These are phyloP conservation scores for Chlorella sp. DNA, from an alignment of 139 green algal genomes.

Conservation along the genomic window DNA sequence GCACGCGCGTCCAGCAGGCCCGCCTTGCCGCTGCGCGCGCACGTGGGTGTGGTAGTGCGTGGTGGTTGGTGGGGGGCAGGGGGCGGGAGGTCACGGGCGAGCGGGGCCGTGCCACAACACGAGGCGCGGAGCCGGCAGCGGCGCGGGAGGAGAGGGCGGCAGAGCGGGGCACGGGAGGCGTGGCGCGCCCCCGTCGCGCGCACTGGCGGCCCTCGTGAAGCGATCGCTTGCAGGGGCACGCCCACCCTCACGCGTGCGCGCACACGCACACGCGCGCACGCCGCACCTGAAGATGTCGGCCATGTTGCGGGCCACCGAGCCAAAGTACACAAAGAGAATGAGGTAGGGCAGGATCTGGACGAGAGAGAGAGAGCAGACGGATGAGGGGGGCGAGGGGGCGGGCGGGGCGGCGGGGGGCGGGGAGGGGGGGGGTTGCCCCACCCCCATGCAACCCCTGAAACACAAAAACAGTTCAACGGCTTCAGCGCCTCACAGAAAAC, in stretches of 20 bases:
- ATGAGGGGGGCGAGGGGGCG: background rate
- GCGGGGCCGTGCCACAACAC: background rate
- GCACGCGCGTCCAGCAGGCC: background rate
- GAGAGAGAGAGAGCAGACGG: background rate
- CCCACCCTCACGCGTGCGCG: background rate
- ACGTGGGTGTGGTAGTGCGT: no score
- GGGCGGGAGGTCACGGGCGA: background rate
- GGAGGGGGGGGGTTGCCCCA: no score
- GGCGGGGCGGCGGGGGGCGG: background rate
- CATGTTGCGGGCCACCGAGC: slow-evolving; percentile 59
- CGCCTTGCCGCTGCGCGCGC: background rate
- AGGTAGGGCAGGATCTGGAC: slow-evolving; percentile 43
- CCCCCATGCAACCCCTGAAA: no score
- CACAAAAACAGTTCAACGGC: no score
- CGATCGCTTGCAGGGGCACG: no score
- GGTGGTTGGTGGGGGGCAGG: background rate
- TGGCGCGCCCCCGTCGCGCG: background rate
- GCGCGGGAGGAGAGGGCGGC: background rate
- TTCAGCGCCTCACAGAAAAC: no score
- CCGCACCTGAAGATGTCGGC: slow-evolving; percentile 53
- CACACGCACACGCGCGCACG: slow-evolving; percentile 27
- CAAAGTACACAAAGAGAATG: slow-evolving; percentile 75
- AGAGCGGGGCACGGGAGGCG: background rate
- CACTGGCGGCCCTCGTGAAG: no score
- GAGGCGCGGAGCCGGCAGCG: background rate